A percentile compares a stretch with the other conserved stretches of the same genome.
Conservation (phyloP, 345 rosid species). For the Leavenworthia alabamica region DNA sequence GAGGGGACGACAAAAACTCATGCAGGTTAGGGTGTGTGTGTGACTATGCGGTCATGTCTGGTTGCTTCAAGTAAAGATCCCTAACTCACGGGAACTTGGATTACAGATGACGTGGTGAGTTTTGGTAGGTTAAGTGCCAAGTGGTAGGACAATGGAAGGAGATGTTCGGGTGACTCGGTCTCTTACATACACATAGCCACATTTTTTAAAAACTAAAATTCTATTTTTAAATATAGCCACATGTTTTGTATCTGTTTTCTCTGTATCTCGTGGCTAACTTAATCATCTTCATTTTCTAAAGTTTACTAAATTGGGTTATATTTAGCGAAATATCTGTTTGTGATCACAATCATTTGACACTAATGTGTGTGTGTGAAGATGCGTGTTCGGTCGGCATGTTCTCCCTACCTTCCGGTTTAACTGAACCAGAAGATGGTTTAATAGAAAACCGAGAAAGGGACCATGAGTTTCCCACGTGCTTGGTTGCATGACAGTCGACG, state of each 20-base stretch:
- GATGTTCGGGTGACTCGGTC: slow-evolving; percentile 31
- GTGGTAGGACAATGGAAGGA: slow-evolving; percentile 19
- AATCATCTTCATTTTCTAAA: neutral
- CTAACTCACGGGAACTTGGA: slow-evolving; percentile 28
- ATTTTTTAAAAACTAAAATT: neutral
- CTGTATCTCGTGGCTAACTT: slow-evolving; percentile 15
- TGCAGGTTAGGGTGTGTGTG: slow-evolving; percentile 5
- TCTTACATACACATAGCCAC: slow-evolving; percentile 19
- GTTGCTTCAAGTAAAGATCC: slow-evolving; percentile 31
- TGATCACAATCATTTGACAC: slow-evolving; percentile 19
- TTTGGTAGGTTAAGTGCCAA: slow-evolving; percentile 26
- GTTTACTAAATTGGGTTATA: slow-evolving; percentile 19
- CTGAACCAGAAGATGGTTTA: neutral
- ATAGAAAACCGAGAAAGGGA: neutral
- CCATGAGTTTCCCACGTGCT: neutral
- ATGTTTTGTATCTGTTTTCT: neutral
- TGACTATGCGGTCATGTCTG: slow-evolving; percentile 22
- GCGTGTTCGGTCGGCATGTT: slow-evolving; percentile 17
- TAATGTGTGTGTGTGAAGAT: neutral
- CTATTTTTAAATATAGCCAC: slow-evolving; percentile 6
- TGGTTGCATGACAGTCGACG: neutral
- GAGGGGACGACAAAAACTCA: slow-evolving; percentile 28
- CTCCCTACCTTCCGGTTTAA: neutral
- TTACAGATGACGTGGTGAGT: slow-evolving; percentile 18
- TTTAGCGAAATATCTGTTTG: slow-evolving; percentile 22